These are phyloP conservation scores for Cyphellophora attinorum DNA, from an alignment of 2,329 filamentous ascomycete genomes.

Conservation along the genomic window DNA sequence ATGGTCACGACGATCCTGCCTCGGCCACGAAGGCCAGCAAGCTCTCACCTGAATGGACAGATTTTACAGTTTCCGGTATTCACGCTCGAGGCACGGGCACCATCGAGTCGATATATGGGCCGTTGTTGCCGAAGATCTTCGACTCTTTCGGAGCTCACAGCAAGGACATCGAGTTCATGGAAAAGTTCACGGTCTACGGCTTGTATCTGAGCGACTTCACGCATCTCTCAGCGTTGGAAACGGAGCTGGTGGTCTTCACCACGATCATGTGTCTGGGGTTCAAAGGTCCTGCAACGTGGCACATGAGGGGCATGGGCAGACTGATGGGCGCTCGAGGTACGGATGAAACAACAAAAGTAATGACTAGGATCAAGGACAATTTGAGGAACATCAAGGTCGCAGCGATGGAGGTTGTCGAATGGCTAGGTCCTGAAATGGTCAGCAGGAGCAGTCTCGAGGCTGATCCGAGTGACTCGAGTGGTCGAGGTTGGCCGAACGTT, in stretches of 20 bases:
- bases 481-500: conserved; percentile 15
- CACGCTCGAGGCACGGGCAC: conserved; percentile 21
- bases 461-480: conserved; percentile 5
- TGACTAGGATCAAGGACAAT: conserved; percentile 14
- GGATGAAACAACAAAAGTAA: conserved; percentile 8
- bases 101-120: conserved; percentile 22
- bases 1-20: conserved; percentile 5
- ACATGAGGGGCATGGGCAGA: conserved; percentile 33
- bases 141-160: conserved; percentile 22
- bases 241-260: conserved; percentile 33
- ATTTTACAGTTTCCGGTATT: conserved; percentile 17
- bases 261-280: conserved; percentile 37
- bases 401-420: conserved; percentile 12
- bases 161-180: conserved; percentile 56
- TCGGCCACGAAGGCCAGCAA: background rate
- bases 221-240: conserved; percentile 32
- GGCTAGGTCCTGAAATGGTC: conserved; percentile 14
- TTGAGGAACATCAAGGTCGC: conserved; percentile 14
- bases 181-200: conserved; percentile 63
- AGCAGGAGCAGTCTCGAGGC: conserved; percentile 12
- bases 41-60: conserved; percentile 9
- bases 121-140: conserved; percentile 22
- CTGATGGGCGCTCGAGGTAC: conserved; percentile 20
- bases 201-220: conserved; percentile 38
- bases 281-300: conserved; percentile 32